Conservation (phyloP, 2,329 filamentous ascomycete species). For the Alternaria rosae region DNA sequence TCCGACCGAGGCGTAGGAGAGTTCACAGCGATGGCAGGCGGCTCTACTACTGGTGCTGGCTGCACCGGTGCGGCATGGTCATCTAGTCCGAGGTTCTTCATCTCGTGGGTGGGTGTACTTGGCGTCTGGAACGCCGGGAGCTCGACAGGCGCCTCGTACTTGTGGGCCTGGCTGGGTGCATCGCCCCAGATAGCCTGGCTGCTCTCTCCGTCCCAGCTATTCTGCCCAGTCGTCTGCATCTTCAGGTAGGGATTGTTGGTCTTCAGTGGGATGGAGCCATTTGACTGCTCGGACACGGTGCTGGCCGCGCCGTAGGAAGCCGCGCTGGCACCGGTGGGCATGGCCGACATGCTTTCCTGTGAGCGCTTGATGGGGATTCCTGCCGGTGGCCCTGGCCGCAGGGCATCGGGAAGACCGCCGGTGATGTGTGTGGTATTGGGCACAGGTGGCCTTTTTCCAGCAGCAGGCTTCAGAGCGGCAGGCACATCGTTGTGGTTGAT, state of each 20-base stretch:
- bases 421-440: slow-evolving; percentile 15
- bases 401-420: slow-evolving; percentile 35
- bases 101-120: slow-evolving; percentile 45
- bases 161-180: slow-evolving; percentile 31
- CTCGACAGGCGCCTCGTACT: slow-evolving; percentile 49
- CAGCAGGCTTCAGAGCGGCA: slow-evolving; percentile 45
- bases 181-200: slow-evolving; percentile 52
- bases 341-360: slow-evolving; percentile 37
- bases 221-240: slow-evolving; percentile 49
- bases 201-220: slow-evolving; percentile 45
- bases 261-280: slow-evolving; percentile 42
- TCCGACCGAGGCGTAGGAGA: slow-evolving; percentile 26
- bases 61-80: slow-evolving; percentile 22
- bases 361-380: slow-evolving; percentile 43
- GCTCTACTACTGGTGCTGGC: slow-evolving; percentile 28
- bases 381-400: slow-evolving; percentile 42
- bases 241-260: slow-evolving; percentile 56
- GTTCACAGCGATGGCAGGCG: slow-evolving; percentile 40
- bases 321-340: slow-evolving; percentile 39
- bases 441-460: slow-evolving; percentile 36
- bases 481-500: slow-evolving; percentile 43
- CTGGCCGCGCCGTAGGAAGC: slow-evolving; percentile 40
- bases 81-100: slow-evolving; percentile 48
- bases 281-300: slow-evolving; percentile 38
- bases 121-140: slow-evolving; percentile 53